Evolutionary conservation across 2,329 filamentous ascomycete species (phyloP), one percentile per base, ranked within the genome.

Genomic region (Fusarium fracticaudum): DNA sequence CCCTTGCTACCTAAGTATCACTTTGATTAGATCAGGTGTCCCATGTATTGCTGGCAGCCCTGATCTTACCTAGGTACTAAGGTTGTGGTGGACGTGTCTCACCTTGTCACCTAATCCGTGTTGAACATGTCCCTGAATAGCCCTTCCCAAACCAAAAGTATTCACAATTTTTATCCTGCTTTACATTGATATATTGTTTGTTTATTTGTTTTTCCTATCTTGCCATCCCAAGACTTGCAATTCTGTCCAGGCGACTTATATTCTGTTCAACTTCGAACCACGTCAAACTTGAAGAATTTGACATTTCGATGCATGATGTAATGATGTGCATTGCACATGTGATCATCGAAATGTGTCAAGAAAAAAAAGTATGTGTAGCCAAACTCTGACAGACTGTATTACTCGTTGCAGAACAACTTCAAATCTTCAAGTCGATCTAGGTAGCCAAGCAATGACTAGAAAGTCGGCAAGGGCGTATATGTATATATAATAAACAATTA

Each of bases 261-360:
- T 26, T 20, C n/a, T 63, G 26, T 33, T 45, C n/a, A 26, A n/a
- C 41, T n/a, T 45, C 33, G 10, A 37, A 44, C 22, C 17, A 43
- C 29, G n/a, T 47, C 40, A 26, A n/a, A 26, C 60, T 43, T 11
- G 22, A 20, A 60, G 35, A 58, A 24, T 17, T 41, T 40, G 38
- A 20, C 22, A 47, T 43, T 31, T 38, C 22, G n/a, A 38, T 33
- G 26, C 45, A 67, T 71, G 67, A 71, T 72, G 67, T 64, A 71
- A 59, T 62, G 67, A 71, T 67, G 45, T 62, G 37, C 59, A 61
- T 20, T 44, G 31, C 41, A 53, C 43, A 20, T 60, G 20, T 54
- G 35, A 48, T 71, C 24, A 31, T 55, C 40, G 43, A n/a, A 13
- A 22, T 44, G 22, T 47, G 22, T 43, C 9, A 29, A n/a, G 20